Conservation (phyloP, 176 grass and related monocot species). For the Poa annua region DNA sequence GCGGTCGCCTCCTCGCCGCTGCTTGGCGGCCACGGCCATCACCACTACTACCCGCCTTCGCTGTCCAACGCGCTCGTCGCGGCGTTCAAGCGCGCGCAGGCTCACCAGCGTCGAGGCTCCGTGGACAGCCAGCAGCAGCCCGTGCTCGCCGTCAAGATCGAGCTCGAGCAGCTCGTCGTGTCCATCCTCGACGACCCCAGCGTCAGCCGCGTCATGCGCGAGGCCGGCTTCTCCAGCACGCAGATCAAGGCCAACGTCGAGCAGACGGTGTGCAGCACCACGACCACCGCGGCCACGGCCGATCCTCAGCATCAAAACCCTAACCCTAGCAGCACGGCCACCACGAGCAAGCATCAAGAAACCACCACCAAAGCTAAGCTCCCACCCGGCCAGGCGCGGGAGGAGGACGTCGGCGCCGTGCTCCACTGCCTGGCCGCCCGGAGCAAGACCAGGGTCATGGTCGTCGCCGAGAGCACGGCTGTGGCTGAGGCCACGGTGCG, state of each 20-base stretch:
- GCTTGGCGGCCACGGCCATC: slow-evolving; percentile 47
- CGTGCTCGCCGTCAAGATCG: slow-evolving; percentile 82
- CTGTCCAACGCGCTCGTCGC: slow-evolving; percentile 94
- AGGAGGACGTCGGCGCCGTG: slow-evolving; percentile 64
- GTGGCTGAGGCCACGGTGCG: slow-evolving; percentile 56
- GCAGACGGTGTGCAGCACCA: slow-evolving; percentile 64
- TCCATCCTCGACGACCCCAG: slow-evolving; percentile 98
- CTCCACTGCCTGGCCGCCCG: slow-evolving; percentile 56
- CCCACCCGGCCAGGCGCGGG: slow-evolving; percentile 35
- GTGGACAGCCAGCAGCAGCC: slow-evolving; percentile 94
- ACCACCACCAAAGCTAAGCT: slow-evolving; percentile 55
- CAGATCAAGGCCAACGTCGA: slow-evolving; percentile 92
- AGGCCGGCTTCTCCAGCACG: slow-evolving; percentile 97
- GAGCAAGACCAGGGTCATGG: slow-evolving; percentile 62
- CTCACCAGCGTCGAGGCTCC: slow-evolving; percentile 82
- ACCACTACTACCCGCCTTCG: slow-evolving; percentile 65
- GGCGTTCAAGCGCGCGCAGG: slow-evolving; percentile 93
- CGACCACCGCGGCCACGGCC: slow-evolving; percentile 29
- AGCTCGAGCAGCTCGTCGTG: slow-evolving; percentile 89
- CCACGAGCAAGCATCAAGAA: slow-evolving; percentile 43
- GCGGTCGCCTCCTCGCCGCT: slow-evolving; percentile 53
- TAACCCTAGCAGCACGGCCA: slow-evolving; percentile 53
- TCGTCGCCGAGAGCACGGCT: slow-evolving; percentile 68
- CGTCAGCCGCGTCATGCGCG: slow-evolving; percentile 92
- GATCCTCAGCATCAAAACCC: slow-evolving; percentile 41